A percentile compares a stretch with the other conserved stretches of the same genome.
These are phyloP conservation scores for Sporothrix phasma DNA, from an alignment of 2,329 filamentous ascomycete species.

Conservation along the genomic window DNA sequence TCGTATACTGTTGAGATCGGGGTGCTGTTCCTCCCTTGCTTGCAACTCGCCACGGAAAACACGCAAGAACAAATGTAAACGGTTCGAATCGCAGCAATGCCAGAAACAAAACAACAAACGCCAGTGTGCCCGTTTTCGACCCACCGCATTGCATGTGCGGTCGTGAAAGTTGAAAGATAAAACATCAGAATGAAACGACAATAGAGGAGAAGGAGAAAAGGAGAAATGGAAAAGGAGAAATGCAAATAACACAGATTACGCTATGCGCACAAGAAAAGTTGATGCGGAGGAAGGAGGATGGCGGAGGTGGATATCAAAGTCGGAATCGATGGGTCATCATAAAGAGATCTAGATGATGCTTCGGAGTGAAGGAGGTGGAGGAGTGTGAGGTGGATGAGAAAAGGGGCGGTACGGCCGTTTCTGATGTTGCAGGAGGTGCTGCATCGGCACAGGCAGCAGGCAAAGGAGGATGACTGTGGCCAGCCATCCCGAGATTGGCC, in stretches of 20 bases:
- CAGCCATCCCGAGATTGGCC: background rate
- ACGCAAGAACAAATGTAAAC: background rate
- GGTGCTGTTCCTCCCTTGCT: background rate
- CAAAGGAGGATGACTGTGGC: background rate
- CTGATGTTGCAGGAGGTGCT: background rate
- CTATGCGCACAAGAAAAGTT: background rate
- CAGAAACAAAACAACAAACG: background rate
- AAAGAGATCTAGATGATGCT: too few species aligned
- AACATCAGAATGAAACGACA: background rate
- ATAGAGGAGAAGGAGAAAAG: background rate
- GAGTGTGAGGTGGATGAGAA: background rate
- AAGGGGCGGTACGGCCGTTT: background rate
- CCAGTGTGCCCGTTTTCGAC: background rate
- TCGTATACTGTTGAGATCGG: slow-evolving; percentile 1
- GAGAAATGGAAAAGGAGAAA: background rate
- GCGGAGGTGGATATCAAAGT: background rate
- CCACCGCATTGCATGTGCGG: background rate
- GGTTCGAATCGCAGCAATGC: background rate
- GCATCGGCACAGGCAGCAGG: background rate
- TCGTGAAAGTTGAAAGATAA: background rate
- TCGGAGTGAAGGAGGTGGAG: background rate
- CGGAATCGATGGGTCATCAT: too few species aligned
- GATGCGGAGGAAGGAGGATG: too few species aligned
- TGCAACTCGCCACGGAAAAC: background rate
- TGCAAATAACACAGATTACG: background rate